Evolutionary conservation across 148 eudicot species (phyloP).

Genomic region (Camellia lanceoleosa): DNA sequence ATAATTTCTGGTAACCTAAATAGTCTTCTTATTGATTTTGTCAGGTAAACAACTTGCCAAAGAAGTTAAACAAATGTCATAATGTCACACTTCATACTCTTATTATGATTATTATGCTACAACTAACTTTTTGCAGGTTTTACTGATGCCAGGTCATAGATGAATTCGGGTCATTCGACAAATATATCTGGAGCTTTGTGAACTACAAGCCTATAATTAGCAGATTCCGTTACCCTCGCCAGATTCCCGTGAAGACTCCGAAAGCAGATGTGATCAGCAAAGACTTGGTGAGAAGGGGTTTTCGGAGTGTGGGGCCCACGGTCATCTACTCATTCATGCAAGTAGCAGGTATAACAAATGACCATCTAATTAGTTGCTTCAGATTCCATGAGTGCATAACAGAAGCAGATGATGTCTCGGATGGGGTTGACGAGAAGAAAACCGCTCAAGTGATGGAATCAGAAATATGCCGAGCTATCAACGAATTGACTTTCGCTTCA

Average conservation of each 20-base stretch:
- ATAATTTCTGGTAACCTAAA: background rate
- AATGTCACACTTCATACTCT: background rate
- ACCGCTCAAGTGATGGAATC: conserved; percentile 16
- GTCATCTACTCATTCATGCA: conserved; percentile 63
- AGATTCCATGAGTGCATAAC: conserved; percentile 38
- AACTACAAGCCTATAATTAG: conserved; percentile 38
- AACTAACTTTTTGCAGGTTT: conserved; percentile 29
- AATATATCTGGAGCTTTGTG: conserved; percentile 61
- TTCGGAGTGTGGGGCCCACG: conserved; percentile 52
- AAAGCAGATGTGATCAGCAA: conserved; percentile 59
- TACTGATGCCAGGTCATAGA: conserved; percentile 38
- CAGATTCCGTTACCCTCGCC: conserved; percentile 42
- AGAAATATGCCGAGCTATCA: conserved; percentile 13
- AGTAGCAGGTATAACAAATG: conserved; percentile 60
- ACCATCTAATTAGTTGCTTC: conserved; percentile 52
- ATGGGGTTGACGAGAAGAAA: conserved; percentile 12
- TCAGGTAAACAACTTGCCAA: background rate
- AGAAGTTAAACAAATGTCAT: background rate
- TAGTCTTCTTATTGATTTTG: background rate
- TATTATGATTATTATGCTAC: conserved; percentile 6
- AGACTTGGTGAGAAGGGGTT: conserved; percentile 51
- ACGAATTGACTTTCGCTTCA: conserved; percentile 18
- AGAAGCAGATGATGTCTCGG: conserved; percentile 11
- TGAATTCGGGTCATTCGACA: conserved; percentile 52
- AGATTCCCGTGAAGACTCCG: conserved; percentile 51